Conservation (phyloP, 73 alveolate genomes). For the Tetrahymena malaccensis region DNA sequence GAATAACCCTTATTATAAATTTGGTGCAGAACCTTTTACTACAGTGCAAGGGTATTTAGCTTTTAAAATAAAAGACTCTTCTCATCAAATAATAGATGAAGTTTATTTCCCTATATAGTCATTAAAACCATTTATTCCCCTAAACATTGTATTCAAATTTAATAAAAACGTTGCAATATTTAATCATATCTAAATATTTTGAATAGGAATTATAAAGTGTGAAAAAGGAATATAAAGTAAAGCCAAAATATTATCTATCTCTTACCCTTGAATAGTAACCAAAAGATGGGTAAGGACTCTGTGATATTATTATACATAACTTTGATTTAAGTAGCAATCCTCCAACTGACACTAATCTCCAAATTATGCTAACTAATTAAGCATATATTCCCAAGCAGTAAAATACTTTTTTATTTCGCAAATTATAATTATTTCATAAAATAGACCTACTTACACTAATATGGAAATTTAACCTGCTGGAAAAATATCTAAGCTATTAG, state of each 20-base stretch:
- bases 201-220: not conserved
- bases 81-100: not conserved
- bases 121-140: not conserved
- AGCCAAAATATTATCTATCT: not conserved
- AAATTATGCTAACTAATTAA: not conserved
- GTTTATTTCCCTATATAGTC: not conserved
- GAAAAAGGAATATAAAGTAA: not conserved
- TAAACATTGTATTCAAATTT: not conserved
- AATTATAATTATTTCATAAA: not conserved
- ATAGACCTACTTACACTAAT: not conserved
- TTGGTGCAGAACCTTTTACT: not conserved
- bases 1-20: not conserved
- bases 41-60: not conserved
- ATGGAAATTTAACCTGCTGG: not conserved
- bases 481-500: not conserved
- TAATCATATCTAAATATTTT: not conserved
- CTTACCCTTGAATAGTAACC: not conserved
- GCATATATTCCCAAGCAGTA: not conserved
- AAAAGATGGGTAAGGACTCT: not conserved
- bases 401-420: not conserved
- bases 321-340: not conserved
- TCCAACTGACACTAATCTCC: not conserved
- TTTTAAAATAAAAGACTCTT: not conserved
- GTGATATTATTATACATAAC: not conserved
- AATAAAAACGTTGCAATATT: not conserved